phyloP scores from a whole-genome alignment of 2,329 filamentous ascomycete species.

The Colletotrichum kahawae region DNA sequence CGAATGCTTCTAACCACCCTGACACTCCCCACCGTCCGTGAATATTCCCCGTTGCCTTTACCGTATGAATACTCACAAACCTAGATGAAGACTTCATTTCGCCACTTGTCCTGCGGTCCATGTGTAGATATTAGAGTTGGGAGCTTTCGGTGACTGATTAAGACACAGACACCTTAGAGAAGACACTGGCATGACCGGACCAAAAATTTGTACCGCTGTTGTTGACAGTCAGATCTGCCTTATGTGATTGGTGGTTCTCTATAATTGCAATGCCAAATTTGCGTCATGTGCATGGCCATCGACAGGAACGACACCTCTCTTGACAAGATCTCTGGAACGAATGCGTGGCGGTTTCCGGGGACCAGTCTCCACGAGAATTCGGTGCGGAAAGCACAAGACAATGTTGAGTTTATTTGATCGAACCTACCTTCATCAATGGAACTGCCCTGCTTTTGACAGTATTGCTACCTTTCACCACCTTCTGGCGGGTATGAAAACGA shows the following conservation, averaged over 20 bases:
- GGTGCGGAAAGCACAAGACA: neutral
- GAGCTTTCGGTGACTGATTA: neutral
- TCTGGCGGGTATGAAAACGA: neutral
- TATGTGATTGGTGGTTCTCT: neutral
- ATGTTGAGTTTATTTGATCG: neutral
- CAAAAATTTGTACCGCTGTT: neutral
- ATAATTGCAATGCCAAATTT: neutral
- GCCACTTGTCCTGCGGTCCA: too few relatives aligned
- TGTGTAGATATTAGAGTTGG: neutral
- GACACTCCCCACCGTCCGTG: neutral
- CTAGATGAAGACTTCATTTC: neutral
- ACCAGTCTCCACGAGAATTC: neutral
- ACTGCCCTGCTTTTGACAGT: neutral
- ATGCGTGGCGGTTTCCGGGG: accelerated
- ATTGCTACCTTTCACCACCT: neutral
- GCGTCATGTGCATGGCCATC: neutral
- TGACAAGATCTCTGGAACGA: neutral
- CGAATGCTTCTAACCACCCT: neutral
- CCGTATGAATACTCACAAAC: neutral
- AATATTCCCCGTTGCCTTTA: neutral
- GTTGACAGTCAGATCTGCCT: neutral
- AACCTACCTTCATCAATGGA: accelerated
- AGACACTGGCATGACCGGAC: neutral
- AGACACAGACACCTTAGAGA: neutral
- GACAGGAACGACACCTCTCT: accelerated